Base-by-base conservation (phyloP, 805 yeast species). In the Starmerella etchellsii region DNA sequence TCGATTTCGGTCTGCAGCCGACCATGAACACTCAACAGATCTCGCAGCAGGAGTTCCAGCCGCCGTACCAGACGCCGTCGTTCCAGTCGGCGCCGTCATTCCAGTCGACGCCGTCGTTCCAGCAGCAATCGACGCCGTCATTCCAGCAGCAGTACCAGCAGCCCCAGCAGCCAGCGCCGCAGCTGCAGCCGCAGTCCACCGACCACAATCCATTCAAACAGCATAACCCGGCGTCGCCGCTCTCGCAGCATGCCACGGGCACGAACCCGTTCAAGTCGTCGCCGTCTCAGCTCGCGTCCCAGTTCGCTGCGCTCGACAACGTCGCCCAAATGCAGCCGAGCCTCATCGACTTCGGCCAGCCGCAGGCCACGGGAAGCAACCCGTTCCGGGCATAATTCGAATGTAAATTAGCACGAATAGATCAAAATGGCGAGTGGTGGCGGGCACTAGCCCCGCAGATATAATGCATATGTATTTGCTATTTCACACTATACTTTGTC, bases 231-330 rank as follows among this genome's bases (percentile, higher is more conserved):
- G 41, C 31, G 41, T 36, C 36, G 36, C 33, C n/a, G 33, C 34
- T 20, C 7, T 13, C 35, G 21, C 16, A 32, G 19, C 24, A 26
- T 15, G 38, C 34, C 13, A 34, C 42, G 25, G 41, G 45, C 19
- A 39, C 48, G 21, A 78, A 78, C 52, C 84, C 84, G 24, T 78
- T 78, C 60, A 44, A 44, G 24, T 33, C 43, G 11, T 39, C 43
- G 4, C 41, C 32, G 20, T 3, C 29, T 7, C 11, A 35, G 30
- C 30, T 38, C 24, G 18, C 30, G 7, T 25, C 39, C 25, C 47
- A 42, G 40, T 31, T 42, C 15, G 28, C 43, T 16, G 43, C 41
- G 10, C 16, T 40, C 11, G 44, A 40, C 20, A 20, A 25, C 19
- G 31, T 38, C 10, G 16, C 10, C 20, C 49, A 39, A 22, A 28